These are phyloP conservation scores for Waltergamsia citrina DNA, from an alignment of 2,329 filamentous ascomycete genomes.

Conservation along the genomic window DNA sequence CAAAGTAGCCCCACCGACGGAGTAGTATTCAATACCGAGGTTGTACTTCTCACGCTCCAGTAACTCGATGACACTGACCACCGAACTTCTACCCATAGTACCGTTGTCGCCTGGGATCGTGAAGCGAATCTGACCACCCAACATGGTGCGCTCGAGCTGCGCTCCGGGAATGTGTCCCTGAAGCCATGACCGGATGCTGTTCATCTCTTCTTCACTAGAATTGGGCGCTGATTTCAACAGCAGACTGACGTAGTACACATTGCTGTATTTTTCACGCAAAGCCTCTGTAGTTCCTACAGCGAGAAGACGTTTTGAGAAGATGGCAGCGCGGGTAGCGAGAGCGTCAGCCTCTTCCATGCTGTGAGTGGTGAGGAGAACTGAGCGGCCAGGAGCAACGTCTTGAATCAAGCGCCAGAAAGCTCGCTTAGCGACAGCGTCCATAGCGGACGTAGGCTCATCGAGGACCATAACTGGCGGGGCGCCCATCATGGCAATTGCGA, in stretches of 20 bases:
- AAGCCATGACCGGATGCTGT: constrained; percentile 58
- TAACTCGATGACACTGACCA: constrained; percentile 23
- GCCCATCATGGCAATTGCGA: constrained; percentile 86
- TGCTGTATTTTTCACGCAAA: constrained; percentile 65
- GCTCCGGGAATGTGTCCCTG: constrained; percentile 49
- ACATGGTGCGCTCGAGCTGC: constrained; percentile 61
- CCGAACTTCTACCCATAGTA: constrained; percentile 8
- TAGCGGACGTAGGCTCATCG: constrained; percentile 80
- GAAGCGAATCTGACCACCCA: constrained; percentile 80
- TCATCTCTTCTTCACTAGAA: constrained; percentile 60
- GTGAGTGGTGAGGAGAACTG: constrained; percentile 81
- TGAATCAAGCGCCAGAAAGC: constrained; percentile 86
- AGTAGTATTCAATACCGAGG: constrained; percentile 56
- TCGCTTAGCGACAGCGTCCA: constrained; percentile 84
- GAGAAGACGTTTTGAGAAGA: constrained; percentile 77
- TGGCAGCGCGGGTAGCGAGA: constrained; percentile 72
- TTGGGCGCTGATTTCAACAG: constrained; percentile 67
- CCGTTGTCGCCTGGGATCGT: constrained; percentile 9
- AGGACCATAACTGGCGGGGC: constrained; percentile 81
- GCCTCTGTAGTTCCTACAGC: constrained; percentile 68
- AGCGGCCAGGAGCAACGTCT: constrained; percentile 65
- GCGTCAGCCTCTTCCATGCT: constrained; percentile 94
- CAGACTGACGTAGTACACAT: constrained; percentile 72
- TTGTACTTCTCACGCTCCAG: constrained; percentile 47
- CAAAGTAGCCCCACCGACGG: constrained; percentile 55